These are phyloP conservation scores for Lodderomyces elongisporus DNA, from an alignment of 1,139 yeast species.

Conservation along the genomic window DNA sequence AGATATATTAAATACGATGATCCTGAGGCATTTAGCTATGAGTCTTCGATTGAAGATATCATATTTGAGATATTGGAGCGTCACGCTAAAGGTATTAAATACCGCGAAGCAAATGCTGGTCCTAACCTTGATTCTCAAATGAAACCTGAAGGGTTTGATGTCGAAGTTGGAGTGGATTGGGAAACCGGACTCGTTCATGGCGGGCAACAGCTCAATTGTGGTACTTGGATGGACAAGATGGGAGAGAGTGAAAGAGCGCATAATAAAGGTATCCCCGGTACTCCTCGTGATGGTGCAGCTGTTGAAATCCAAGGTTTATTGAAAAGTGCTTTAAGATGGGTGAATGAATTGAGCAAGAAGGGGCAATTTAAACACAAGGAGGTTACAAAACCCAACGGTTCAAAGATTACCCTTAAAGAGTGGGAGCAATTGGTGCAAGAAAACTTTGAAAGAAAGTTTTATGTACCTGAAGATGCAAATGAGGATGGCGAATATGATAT, in stretches of 20 bases:
- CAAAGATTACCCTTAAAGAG: slow-evolving; percentile 44
- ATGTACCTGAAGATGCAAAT: slow-evolving; percentile 58
- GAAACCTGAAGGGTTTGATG: slow-evolving; percentile 90
- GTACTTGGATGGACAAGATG: slow-evolving; percentile 99
- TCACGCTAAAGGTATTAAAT: slow-evolving; percentile 84
- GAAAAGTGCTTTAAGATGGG: slow-evolving; percentile 80
- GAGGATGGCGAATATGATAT: slow-evolving; percentile 54
- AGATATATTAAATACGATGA: slow-evolving; percentile 66
- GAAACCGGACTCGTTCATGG: slow-evolving; percentile 81
- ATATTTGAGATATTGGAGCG: slow-evolving; percentile 76
- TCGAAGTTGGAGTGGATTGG: slow-evolving; percentile 81
- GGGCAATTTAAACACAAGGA: slow-evolving; percentile 54
- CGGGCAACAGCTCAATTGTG: slow-evolving; percentile 90
- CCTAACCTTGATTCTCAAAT: slow-evolving; percentile 82
- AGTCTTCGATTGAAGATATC: slow-evolving; percentile 66
- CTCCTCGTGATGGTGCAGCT: slow-evolving; percentile 97
- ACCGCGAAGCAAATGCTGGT: slow-evolving; percentile 96
- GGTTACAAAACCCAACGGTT: slow-evolving; percentile 57
- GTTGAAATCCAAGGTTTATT: slow-evolving; percentile 85
- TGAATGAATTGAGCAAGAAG: slow-evolving; percentile 48
- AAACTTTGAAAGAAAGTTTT: slow-evolving; percentile 76
- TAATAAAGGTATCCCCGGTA: slow-evolving; percentile 87
- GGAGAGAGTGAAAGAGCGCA: slow-evolving; percentile 87
- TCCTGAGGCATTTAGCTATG: slow-evolving; percentile 68
- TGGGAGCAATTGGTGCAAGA: slow-evolving; percentile 71